These are phyloP conservation scores for Colletotrichum navitas DNA, from an alignment of 2,329 filamentous ascomycete genomes.

Conservation along the genomic window DNA sequence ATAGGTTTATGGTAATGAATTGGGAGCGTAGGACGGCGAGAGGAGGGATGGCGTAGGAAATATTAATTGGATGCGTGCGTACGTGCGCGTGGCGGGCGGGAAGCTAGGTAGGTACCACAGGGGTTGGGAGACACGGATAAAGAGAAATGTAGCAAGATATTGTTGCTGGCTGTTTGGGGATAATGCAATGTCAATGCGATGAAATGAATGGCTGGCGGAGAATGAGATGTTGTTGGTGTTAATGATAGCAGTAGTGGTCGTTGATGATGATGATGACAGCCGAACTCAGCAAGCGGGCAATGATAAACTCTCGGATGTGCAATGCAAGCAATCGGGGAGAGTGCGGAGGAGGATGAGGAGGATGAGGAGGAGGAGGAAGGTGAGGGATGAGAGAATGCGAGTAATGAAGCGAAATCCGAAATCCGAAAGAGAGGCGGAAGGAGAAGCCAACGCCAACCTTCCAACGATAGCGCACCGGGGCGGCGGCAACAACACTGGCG, in stretches of 20 bases:
- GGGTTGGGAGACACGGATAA: neutral
- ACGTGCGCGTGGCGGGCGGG: constrained; percentile 18
- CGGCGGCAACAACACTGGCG: constrained; percentile 7
- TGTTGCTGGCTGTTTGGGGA: neutral
- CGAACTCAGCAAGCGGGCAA: neutral
- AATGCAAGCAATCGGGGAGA: neutral
- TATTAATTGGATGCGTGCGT: constrained; percentile 11
- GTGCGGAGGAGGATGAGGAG: neutral
- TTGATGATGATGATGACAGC: neutral
- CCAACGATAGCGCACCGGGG: neutral
- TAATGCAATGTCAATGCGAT: neutral
- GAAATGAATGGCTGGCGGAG: neutral
- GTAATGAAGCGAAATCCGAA: constrained; percentile 3
- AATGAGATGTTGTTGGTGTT: neutral
- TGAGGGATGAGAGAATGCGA: neutral
- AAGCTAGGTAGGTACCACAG: constrained; percentile 15
- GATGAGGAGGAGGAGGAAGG: neutral
- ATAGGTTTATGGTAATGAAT: neutral
- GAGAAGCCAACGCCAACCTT: neutral
- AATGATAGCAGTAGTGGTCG: neutral
- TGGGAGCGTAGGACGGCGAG: neutral
- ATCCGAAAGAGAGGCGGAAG: constrained; percentile 1
- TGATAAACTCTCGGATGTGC: neutral
- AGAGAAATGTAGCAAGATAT: neutral
- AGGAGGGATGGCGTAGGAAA: neutral